A percentile compares a stretch with the other conserved stretches of the same genome.
Conservation (phyloP, 169 alveolate genomes). For the Eimeria falciformis region DNA sequence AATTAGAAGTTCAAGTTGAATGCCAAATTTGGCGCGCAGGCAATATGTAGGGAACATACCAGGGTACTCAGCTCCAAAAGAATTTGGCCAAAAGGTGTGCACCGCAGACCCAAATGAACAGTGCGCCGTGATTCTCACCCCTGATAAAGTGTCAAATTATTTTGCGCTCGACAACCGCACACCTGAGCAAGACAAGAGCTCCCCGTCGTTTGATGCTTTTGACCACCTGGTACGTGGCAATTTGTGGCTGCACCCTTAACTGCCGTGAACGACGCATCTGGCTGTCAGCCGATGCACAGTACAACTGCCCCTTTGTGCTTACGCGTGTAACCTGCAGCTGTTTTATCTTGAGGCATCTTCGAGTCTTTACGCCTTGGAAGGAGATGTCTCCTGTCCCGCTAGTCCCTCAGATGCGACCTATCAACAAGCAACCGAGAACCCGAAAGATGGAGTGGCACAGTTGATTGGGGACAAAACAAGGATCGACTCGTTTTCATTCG, state of each 20-base stretch:
- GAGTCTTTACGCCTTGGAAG: conserved; percentile 29
- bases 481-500: conserved; percentile 4
- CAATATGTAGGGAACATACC: conserved; percentile 63
- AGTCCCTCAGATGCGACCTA: conserved; percentile 44
- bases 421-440: conserved; percentile 11
- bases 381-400: conserved; percentile 45
- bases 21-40: conserved; percentile 1
- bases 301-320: background rate
- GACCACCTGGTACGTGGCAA: conserved; percentile 18
- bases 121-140: background rate
- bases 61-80: conserved; percentile 50
- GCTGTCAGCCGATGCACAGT: background rate
- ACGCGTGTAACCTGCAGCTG: background rate
- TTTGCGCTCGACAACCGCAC: conserved; percentile 47
- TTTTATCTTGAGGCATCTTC: conserved; percentile 6
- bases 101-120: background rate
- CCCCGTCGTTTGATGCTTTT: conserved; percentile 65
- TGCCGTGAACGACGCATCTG: background rate
- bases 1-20: too few relatives aligned
- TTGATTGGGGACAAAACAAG: background rate
- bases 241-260: background rate
- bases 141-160: background rate
- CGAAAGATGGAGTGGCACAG: background rate
- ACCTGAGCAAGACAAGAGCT: conserved; percentile 25
- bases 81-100: conserved; percentile 20